A percentile compares a stretch with the other conserved stretches of the same genome.
Conservation (phyloP, 768 basidiomycete genomes). For the Chalciporus pseudorubinellus region DNA sequence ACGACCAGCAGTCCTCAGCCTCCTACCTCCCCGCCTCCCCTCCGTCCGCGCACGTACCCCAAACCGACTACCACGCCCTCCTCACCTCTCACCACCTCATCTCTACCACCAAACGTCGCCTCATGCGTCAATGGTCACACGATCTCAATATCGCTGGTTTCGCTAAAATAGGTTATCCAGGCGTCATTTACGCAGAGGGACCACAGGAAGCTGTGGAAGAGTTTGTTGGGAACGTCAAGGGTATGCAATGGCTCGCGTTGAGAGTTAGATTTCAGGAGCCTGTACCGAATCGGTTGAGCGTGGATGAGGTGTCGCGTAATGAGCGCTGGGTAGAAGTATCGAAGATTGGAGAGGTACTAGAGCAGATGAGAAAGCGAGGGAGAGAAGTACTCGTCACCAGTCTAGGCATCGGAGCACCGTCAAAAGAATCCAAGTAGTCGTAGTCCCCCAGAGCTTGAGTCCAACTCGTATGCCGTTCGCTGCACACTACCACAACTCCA, state of each 20-base stretch:
- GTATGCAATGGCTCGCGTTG: slow-evolving; percentile 78
- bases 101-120: slow-evolving; percentile 60
- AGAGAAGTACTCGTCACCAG: slow-evolving; percentile 55
- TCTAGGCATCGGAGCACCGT: slow-evolving; percentile 59
- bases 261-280: slow-evolving; percentile 59
- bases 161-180: slow-evolving; percentile 74
- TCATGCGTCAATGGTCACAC: slow-evolving; percentile 54
- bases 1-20: too few relatives aligned
- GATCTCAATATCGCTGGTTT: slow-evolving; percentile 59
- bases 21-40: too few relatives aligned
- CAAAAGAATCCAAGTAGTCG: slow-evolving; percentile 1
- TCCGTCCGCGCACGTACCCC: not conserved
- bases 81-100: slow-evolving; percentile 73
- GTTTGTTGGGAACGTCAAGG: slow-evolving; percentile 64
- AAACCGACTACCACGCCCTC: slow-evolving; percentile 50
- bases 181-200: slow-evolving; percentile 72
- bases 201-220: slow-evolving; percentile 50
- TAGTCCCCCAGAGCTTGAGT: too few relatives aligned
- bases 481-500: too few relatives aligned
- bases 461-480: too few relatives aligned
- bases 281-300: slow-evolving; percentile 16
- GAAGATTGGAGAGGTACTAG: slow-evolving; percentile 67
- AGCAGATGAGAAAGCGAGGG: slow-evolving; percentile 60
- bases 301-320: not conserved
- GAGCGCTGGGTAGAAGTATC: slow-evolving; percentile 59